Percentiles rank a stretch among this genome's conserved stretches.
Conservation (phyloP, 2,329 filamentous ascomycete species). For the Talaromyces sp. region DNA sequence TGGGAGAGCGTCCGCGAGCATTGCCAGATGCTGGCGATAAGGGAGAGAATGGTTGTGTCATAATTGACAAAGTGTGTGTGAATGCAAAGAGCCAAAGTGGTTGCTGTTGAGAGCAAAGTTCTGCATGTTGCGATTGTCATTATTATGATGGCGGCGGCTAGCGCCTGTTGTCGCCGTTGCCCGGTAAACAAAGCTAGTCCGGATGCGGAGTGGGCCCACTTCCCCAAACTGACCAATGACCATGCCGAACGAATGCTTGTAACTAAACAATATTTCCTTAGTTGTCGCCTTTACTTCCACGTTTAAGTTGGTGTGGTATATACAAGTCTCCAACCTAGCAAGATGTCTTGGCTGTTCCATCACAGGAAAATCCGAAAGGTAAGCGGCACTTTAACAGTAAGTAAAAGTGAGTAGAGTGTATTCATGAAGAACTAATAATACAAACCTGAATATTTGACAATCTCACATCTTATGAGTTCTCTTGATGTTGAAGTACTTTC, state of each 20-base stretch:
- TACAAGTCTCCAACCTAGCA: not conserved
- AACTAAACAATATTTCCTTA: not conserved
- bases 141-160: constrained; percentile 12
- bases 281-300: too few species aligned
- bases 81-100: not conserved
- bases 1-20: constrained; percentile 29
- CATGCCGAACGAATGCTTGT: not conserved
- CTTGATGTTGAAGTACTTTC: constrained; percentile 2
- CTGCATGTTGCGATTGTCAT: not conserved
- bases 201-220: not conserved
- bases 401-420: not conserved
- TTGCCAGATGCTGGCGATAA: constrained; percentile 39
- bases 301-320: not conserved
- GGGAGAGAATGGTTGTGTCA: constrained; percentile 38
- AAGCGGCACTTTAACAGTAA: not conserved
- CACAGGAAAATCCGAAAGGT: not conserved
- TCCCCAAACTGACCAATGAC: not conserved
- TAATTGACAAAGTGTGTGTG: constrained; percentile 14
- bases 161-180: constrained; percentile 19
- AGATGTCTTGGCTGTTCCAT: not conserved
- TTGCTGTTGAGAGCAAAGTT: not conserved
- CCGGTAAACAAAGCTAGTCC: constrained; percentile 29
- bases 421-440: not conserved
- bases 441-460: not conserved
- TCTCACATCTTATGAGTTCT: not conserved